These are phyloP conservation scores for Astragalus glycyphyllos DNA, from an alignment of 306 rosid species.

Conservation along the genomic window DNA sequence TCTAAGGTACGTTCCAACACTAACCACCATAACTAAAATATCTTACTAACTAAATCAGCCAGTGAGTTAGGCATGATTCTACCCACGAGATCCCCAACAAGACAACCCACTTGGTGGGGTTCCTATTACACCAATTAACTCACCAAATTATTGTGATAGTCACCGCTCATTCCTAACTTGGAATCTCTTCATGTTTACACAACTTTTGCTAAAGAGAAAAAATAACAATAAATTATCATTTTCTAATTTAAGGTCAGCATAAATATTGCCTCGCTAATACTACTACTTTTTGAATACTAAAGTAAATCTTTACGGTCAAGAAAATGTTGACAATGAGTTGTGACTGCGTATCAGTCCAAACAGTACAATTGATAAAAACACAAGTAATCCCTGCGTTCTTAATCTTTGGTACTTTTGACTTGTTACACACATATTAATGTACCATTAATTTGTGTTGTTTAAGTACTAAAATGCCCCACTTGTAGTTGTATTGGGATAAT, in stretches of 20 bases:
- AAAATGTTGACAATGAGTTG: constrained; percentile 21
- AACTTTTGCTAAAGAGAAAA: neutral
- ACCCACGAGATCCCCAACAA: constrained; percentile 33
- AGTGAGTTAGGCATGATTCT: neutral
- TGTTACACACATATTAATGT: too few species aligned
- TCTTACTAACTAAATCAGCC: constrained; percentile 32
- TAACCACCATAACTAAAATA: constrained; percentile 45
- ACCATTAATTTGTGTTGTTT: too few species aligned
- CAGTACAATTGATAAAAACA: neutral
- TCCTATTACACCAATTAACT: constrained; percentile 20
- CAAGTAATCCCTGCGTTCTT: too few species aligned
- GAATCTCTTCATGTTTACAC: constrained; percentile 46
- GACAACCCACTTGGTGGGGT: constrained; percentile 38
- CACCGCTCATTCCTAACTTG: constrained; percentile 31
- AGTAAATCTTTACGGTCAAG: neutral
- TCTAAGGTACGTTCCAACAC: constrained; percentile 47
- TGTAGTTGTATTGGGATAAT: too few species aligned
- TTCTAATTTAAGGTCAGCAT: neutral
- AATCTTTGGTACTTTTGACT: too few species aligned
- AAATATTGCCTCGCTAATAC: too few species aligned
- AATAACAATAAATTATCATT: neutral
- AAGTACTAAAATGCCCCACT: too few species aligned
- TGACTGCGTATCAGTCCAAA: constrained; percentile 25
- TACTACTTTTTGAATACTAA: too few species aligned
- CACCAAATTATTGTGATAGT: constrained; percentile 39